These are phyloP conservation scores for Dioscorea dumetorum DNA, from an alignment of 106 monocot genomes.

Conservation along the genomic window DNA sequence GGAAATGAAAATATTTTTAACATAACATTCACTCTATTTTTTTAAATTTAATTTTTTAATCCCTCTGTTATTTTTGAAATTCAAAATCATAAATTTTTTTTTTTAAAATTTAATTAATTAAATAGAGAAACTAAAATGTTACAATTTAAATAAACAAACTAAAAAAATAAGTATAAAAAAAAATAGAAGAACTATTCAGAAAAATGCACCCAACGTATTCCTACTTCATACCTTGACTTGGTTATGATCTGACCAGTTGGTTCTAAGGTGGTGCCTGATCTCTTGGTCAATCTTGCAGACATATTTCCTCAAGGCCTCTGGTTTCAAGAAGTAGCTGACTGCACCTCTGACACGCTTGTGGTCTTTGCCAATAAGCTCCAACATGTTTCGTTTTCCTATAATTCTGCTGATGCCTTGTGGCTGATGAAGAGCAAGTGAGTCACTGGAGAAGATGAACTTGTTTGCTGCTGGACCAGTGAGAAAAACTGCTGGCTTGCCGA, in stretches of 20 bases:
- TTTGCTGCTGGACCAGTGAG: conserved; percentile 18
- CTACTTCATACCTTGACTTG: background rate
- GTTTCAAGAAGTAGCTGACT: conserved; percentile 17
- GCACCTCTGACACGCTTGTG: conserved; percentile 26
- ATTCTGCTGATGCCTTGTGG: conserved; percentile 8
- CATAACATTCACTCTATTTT: no score
- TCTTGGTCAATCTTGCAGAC: conserved; percentile 22
- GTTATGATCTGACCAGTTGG: conserved; percentile 2
- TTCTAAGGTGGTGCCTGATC: conserved; percentile 20
- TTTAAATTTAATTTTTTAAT: no score
- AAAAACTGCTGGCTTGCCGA: conserved; percentile 11
- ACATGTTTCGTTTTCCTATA: conserved; percentile 18
- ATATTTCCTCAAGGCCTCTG: conserved; percentile 20
- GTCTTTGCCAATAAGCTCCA: conserved; percentile 22
- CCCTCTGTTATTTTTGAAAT: no score
- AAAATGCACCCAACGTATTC: no score
- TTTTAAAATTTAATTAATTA: no score
- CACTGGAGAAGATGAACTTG: conserved; percentile 26
- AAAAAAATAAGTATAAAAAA: no score
- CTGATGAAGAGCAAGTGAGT: background rate
- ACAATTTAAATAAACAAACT: no score
- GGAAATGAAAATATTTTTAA: no score
- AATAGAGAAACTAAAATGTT: no score
- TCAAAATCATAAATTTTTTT: no score
- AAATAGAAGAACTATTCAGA: no score